These are phyloP conservation scores for Dendrobium catenatum DNA, from an alignment of 106 monocot genomes.

Conservation along the genomic window DNA sequence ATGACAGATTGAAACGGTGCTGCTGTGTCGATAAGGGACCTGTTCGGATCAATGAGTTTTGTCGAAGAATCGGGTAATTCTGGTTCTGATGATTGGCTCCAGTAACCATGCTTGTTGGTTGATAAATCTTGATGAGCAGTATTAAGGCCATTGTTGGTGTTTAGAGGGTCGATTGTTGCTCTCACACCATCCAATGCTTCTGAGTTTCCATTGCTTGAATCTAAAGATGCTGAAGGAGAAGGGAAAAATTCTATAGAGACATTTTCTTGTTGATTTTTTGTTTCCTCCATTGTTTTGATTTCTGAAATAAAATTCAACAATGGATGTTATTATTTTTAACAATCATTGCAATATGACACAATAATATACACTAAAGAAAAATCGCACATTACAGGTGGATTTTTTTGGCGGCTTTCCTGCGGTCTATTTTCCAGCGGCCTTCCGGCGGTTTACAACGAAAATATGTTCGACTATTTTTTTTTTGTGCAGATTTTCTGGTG, in stretches of 20 bases:
- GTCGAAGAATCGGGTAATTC: background rate
- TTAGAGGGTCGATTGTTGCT: background rate
- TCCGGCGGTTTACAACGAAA: too few species aligned
- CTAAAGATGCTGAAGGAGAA: background rate
- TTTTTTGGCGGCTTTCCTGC: too few species aligned
- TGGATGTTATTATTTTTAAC: background rate
- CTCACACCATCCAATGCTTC: too few species aligned
- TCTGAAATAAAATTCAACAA: conserved; percentile 1
- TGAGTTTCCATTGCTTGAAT: too few species aligned
- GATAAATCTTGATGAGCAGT: background rate
- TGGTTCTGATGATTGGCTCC: background rate
- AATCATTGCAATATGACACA: too few species aligned
- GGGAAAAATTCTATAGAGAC: background rate
- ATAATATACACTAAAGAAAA: too few species aligned
- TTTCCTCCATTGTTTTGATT: conserved; percentile 5
- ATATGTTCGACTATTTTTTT: too few species aligned
- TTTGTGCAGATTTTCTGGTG: too few species aligned
- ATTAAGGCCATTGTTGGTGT: background rate
- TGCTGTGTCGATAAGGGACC: conserved; percentile 49
- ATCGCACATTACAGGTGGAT: too few species aligned
- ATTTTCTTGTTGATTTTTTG: background rate
- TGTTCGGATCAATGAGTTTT: conserved; percentile 1
- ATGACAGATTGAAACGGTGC: conserved; percentile 63
- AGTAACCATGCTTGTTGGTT: background rate
- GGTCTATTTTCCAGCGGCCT: too few species aligned